A percentile compares a stretch with the other conserved stretches of the same genome.
These are phyloP conservation scores for Pyronema omphalodes DNA, from an alignment of 495 filamentous ascomycete species.

Conservation along the genomic window DNA sequence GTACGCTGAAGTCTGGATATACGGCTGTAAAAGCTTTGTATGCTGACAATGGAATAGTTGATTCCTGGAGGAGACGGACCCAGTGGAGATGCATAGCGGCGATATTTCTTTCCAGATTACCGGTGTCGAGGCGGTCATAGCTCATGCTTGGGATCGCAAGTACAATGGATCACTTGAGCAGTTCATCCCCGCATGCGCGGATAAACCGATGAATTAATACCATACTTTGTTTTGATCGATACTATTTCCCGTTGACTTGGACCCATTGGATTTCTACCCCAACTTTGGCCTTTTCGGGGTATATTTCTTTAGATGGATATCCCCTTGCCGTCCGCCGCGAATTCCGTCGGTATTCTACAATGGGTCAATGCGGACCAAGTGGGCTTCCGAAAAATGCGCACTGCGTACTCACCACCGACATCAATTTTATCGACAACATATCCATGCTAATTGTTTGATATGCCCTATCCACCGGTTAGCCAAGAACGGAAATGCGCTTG, in stretches of 20 bases:
- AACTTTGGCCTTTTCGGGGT: not conserved
- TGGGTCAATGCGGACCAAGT: not conserved
- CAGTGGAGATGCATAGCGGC: not conserved
- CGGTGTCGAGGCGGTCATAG: not conserved
- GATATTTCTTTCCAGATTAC: not conserved
- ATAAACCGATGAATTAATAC: too few relatives aligned
- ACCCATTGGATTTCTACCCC: not conserved
- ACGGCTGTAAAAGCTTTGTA: constrained; percentile 1
- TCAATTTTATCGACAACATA: too few relatives aligned
- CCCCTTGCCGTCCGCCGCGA: not conserved
- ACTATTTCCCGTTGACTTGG: not conserved
- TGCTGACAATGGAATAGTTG: constrained; percentile 34
- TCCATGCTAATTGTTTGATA: too few relatives aligned
- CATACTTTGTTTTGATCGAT: not conserved
- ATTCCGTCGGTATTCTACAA: not conserved
- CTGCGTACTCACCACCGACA: too few relatives aligned
- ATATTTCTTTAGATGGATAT: not conserved
- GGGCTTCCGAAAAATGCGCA: not conserved
- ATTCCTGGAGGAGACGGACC: constrained; percentile 79
- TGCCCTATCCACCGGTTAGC: too few relatives aligned
- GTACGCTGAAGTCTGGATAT: constrained; percentile 29
- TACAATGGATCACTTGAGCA: not conserved
- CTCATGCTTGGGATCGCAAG: not conserved
- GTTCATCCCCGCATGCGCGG: not conserved
- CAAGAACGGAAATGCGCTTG: too few relatives aligned